These are phyloP conservation scores for Moesziomyces antarcticus DNA, from an alignment of 1,284 basidiomycete species.

Conservation along the genomic window DNA sequence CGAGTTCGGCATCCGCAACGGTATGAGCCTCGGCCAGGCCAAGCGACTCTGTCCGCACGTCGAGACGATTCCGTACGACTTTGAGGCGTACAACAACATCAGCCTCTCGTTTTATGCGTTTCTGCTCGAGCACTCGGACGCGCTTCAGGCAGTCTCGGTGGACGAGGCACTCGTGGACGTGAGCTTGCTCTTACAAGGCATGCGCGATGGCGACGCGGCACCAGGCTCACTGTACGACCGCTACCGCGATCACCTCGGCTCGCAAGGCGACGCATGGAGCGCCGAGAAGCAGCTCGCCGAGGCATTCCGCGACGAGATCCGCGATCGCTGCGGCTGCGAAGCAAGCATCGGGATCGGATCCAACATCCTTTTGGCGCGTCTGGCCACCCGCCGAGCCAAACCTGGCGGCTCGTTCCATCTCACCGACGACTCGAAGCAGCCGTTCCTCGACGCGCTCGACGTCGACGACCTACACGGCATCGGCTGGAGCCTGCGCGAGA, in stretches of 20 bases:
- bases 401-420: slow-evolving; percentile 87
- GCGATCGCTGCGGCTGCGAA: slow-evolving; percentile 82
- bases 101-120: slow-evolving; percentile 92
- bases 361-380: slow-evolving; percentile 89
- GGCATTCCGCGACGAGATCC: slow-evolving; percentile 80
- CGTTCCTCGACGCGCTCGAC: slow-evolving; percentile 78
- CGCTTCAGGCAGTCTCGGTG: slow-evolving; percentile 92
- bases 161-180: slow-evolving; percentile 96
- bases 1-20: slow-evolving; percentile 86
- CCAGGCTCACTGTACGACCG: slow-evolving; percentile 24
- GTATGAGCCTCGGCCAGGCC: slow-evolving; percentile 80
- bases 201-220: slow-evolving; percentile 35
- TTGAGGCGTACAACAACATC: slow-evolving; percentile 71
- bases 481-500: slow-evolving; percentile 72
- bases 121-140: slow-evolving; percentile 86
- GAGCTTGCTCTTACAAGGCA: slow-evolving; percentile 73
- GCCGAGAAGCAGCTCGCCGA: slow-evolving; percentile 75
- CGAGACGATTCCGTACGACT: slow-evolving; percentile 89
- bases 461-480: slow-evolving; percentile 90
- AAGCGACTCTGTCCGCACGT: slow-evolving; percentile 68
- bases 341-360: slow-evolving; percentile 84
- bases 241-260: slow-evolving; percentile 32
- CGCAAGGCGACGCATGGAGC: slow-evolving; percentile 44
- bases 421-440: slow-evolving; percentile 70
- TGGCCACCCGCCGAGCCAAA: slow-evolving; percentile 91